Conservation (phyloP, 106 monocot genomes). For the Apostasia ramifera region DNA sequence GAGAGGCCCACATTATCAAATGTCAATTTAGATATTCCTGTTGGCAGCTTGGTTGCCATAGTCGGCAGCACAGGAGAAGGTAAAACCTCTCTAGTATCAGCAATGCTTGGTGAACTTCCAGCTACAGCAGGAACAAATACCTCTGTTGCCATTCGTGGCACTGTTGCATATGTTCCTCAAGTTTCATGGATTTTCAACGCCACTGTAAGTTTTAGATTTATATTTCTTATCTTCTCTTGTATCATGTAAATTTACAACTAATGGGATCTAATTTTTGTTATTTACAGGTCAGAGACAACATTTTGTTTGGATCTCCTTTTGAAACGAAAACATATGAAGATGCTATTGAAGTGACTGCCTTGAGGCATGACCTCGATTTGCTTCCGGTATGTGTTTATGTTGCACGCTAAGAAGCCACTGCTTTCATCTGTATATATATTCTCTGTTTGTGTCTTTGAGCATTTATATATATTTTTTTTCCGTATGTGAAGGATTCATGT, state of each 20-base stretch:
- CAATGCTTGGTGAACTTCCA: constrained; percentile 96
- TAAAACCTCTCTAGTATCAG: constrained; percentile 91
- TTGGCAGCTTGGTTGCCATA: constrained; percentile 89
- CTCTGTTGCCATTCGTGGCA: constrained; percentile 59
- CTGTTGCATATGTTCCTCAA: constrained; percentile 97
- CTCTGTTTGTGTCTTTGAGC: neutral
- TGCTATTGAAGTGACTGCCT: constrained; percentile 73
- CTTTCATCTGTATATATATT: neutral
- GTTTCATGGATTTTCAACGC: constrained; percentile 99
- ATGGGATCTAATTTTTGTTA: neutral
- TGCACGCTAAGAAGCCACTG: neutral
- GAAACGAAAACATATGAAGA: constrained; percentile 55
- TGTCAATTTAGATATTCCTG: constrained; percentile 81
- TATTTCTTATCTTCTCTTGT: neutral
- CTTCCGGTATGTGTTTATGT: constrained; percentile 60
- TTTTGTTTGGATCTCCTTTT: constrained; percentile 93
- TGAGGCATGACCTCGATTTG: constrained; percentile 83
- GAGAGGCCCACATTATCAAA: constrained; percentile 83
- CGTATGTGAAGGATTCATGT: neutral
- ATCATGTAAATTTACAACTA: neutral
- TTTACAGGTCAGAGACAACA: constrained; percentile 80
- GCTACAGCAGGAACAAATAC: constrained; percentile 53
- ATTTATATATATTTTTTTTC: neutral
- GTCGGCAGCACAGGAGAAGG: constrained; percentile 99
- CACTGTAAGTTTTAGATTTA: constrained; percentile 43